Conservation (phyloP, 2,329 filamentous ascomycete genomes). For the Anthostomella pinea region DNA sequence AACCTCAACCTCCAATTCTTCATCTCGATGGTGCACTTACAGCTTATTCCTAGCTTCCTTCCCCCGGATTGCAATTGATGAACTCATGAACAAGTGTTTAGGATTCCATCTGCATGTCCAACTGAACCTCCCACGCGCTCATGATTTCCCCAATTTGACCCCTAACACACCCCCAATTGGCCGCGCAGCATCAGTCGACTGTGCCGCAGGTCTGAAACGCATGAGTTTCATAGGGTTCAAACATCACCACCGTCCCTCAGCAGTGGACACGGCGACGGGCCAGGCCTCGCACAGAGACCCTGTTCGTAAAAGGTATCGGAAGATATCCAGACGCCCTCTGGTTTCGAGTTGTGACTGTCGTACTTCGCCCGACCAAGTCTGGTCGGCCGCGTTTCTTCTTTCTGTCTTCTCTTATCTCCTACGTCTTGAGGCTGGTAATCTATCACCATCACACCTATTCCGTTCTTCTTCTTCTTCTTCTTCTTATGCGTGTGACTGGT, state of each 20-base stretch:
- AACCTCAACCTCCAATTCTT: too few species aligned
- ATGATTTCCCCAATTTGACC: conserved; percentile 16
- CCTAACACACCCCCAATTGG: conserved; percentile 6
- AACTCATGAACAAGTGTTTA: too few species aligned
- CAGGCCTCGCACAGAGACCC: not conserved
- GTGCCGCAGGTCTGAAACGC: conserved; percentile 48
- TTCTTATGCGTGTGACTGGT: conserved; percentile 24
- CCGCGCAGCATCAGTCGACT: conserved; percentile 33
- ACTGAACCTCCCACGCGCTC: too few species aligned
- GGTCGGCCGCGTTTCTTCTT: conserved; percentile 13
- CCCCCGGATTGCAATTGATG: too few species aligned
- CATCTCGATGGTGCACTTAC: too few species aligned
- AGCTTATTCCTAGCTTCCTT: too few species aligned
- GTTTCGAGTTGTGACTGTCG: conserved; percentile 23
- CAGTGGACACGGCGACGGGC: conserved; percentile 4
- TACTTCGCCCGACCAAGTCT: conserved; percentile 4
- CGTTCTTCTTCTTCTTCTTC: conserved; percentile 12
- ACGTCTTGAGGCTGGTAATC: not conserved
- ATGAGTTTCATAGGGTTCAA: conserved; percentile 31
- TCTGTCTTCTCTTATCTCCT: conserved; percentile 10
- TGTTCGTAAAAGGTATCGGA: not conserved
- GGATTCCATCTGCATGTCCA: too few species aligned
- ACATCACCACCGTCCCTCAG: conserved; percentile 14
- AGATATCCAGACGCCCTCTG: conserved; percentile 23
- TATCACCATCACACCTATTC: not conserved